Percentiles rank a stretch among this genome's conserved stretches.
These are phyloP conservation scores for Lipomyces sp. DNA, from an alignment of 805 yeast species.

Conservation along the genomic window DNA sequence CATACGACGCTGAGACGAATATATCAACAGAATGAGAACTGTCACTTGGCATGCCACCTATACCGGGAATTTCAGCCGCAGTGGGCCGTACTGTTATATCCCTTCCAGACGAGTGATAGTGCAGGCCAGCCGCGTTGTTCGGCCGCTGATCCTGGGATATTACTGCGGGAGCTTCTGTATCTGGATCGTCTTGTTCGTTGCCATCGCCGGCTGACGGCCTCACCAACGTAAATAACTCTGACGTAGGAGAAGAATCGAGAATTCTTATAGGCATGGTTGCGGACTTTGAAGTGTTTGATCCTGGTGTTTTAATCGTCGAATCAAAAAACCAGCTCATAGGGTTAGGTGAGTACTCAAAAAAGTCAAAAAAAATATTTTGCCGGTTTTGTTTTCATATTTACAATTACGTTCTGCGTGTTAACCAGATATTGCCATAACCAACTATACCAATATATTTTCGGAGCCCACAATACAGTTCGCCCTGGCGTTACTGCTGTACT, in stretches of 20 bases:
- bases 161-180: background rate
- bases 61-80: background rate
- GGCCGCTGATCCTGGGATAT: background rate
- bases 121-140: background rate
- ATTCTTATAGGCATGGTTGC: background rate
- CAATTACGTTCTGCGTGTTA: no score
- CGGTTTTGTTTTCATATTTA: background rate
- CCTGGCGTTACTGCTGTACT: no score
- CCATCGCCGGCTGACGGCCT: background rate
- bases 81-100: background rate
- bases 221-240: background rate
- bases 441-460: no score
- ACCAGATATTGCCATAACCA: no score
- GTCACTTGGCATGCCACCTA: background rate
- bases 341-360: background rate
- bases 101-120: background rate
- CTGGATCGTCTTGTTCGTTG: background rate
- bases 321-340: background rate
- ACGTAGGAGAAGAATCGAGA: background rate
- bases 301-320: no score
- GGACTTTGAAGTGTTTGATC: background rate
- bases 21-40: background rate
- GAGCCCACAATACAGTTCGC: no score
- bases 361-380: background rate
- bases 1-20: conserved; percentile 1